Base-by-base conservation (phyloP, 768 basidiomycete species). In the Tricholoma furcatifolium region DNA sequence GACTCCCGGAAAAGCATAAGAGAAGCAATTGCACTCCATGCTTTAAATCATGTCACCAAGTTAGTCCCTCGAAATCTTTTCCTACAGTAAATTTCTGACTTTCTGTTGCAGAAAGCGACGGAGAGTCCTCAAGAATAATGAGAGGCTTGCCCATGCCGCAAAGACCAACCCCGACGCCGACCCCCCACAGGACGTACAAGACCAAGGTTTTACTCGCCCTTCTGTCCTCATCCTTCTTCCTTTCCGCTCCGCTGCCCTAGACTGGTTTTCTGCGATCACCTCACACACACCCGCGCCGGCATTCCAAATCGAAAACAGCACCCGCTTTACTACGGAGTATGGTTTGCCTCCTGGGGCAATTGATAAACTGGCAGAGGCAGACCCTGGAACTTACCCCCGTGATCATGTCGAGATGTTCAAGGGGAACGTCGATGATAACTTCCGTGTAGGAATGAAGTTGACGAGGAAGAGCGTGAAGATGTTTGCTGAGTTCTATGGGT, bases 171-270 rank as follows among this genome's bases (percentile, higher is more conserved):
- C 77, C 1, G 72, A 77, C 34, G 70, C 72, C 6, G 74, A 82
- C 20, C 76, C 81, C 2, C 85, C 85, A 2, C 83, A 87, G 68
- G 84, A 91, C 55, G 79, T 91, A 12, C 91, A 92, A 71, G 97
- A 99, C 65, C 97, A 98, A 78, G 96, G 96, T 23, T 98, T 98
- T 71, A 97, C 95, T 6, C 89, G 97, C 5, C 96, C 97, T 9
- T 94, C 96, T 17, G 76, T 96, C 24, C 88, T 99, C 42, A 73
- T 99, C 57, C 83, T 98, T 52, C 81, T 95, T 9, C 97, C 97
- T 1, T 93, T 98, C 74, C 93, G 97, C 44, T 92, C 91, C 36
- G 86, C 85, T 45, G 95, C 91, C 1, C 72, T 88, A 6, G 76
- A 82, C 50, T 98, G 95, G 91, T 73, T 94, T 56, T 76, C 77